These are phyloP conservation scores for Sedum album DNA, from an alignment of 164 flowering plant genomes.

Conservation along the genomic window DNA sequence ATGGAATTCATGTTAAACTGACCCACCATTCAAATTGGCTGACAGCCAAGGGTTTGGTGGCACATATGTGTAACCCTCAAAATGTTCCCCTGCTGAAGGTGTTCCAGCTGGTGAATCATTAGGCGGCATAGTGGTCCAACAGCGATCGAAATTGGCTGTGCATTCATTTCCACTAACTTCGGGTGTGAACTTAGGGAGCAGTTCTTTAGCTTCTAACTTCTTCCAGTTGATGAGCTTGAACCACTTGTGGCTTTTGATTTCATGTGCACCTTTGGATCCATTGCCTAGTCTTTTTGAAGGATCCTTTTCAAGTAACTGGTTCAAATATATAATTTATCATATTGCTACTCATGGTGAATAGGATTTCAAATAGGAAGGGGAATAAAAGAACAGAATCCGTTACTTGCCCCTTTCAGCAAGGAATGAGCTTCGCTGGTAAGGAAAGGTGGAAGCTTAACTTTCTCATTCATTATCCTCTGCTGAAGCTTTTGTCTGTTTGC, in stretches of 20 bases:
- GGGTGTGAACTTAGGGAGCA: conserved; percentile 67
- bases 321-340: background rate
- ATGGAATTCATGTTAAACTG: background rate
- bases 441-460: conserved; percentile 61
- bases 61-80: conserved; percentile 65
- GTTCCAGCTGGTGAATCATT: conserved; percentile 83
- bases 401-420: conserved; percentile 64
- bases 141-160: conserved; percentile 66
- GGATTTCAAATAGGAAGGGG: background rate
- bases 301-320: conserved; percentile 70
- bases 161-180: conserved; percentile 71
- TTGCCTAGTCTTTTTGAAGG: conserved; percentile 65
- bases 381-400: background rate
- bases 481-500: conserved; percentile 67
- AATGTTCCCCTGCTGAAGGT: conserved; percentile 63
- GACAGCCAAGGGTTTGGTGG: conserved; percentile 80
- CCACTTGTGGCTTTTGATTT: conserved; percentile 68
- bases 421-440: conserved; percentile 70
- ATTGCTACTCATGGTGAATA: background rate
- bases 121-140: conserved; percentile 81
- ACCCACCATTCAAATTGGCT: conserved; percentile 16
- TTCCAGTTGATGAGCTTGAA: conserved; percentile 68
- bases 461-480: conserved; percentile 70
- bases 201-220: conserved; percentile 55
- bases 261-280: conserved; percentile 60